Evolutionary conservation across 164 flowering plant genomes (phyloP).

Genomic region (Echeveria elegans): DNA sequence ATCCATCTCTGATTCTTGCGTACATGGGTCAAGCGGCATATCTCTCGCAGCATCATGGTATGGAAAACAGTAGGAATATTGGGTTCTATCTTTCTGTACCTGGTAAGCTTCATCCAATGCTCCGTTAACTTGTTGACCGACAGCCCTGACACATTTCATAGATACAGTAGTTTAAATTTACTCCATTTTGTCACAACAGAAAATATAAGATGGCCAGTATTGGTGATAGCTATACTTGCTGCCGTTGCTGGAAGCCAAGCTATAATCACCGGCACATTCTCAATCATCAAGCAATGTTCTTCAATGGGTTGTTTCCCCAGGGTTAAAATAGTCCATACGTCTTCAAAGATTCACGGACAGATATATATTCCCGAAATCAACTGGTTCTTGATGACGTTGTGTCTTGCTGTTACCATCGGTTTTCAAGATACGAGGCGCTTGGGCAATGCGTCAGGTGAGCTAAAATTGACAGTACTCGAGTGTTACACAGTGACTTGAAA

Average conservation of each 20-base stretch:
- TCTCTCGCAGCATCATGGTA: constrained; percentile 53
- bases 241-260: constrained; percentile 97
- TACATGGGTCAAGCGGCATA: constrained; percentile 97
- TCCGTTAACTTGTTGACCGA: background rate
- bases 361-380: constrained; percentile 87
- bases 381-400: constrained; percentile 75
- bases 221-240: constrained; percentile 79
- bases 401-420: constrained; percentile 77
- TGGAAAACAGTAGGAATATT: constrained; percentile 29
- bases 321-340: constrained; percentile 84
- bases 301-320: constrained; percentile 83
- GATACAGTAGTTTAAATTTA: constrained; percentile 9
- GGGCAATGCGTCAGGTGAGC: constrained; percentile 88
- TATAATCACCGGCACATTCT: constrained; percentile 92
- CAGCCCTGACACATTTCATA: background rate
- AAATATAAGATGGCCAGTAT: constrained; percentile 67
- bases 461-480: background rate
- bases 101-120: constrained; percentile 26
- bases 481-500: background rate
- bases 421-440: constrained; percentile 69
- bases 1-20: constrained; percentile 79
- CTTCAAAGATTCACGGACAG: constrained; percentile 76
- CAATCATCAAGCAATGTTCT: constrained; percentile 87
- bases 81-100: constrained; percentile 91
- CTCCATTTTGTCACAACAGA: constrained; percentile 23